A percentile compares a stretch with the other conserved stretches of the same genome.
Evolutionary conservation across 768 basidiomycete species (phyloP).

Genomic region (Russula ochroleuca): DNA sequence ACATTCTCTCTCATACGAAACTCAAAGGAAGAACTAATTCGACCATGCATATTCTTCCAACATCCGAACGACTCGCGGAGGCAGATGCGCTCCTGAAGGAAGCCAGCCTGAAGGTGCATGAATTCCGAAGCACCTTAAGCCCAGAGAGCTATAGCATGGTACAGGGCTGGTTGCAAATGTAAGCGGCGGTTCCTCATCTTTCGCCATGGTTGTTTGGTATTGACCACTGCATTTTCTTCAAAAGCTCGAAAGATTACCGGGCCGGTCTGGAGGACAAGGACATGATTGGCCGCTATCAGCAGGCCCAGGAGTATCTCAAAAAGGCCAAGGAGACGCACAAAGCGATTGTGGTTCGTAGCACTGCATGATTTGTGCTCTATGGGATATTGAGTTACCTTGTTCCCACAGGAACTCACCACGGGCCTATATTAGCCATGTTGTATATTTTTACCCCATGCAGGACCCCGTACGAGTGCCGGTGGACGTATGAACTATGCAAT

Average conservation of each 20-base stretch:
- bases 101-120: background rate
- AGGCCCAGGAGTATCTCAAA: slow-evolving; percentile 5
- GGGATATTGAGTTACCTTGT: background rate
- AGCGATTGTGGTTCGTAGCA: slow-evolving; percentile 2
- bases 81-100: background rate
- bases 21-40: background rate
- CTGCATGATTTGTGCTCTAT: background rate
- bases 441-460: background rate
- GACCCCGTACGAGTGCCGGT: background rate
- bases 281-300: background rate
- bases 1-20: background rate
- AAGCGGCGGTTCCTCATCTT: background rate
- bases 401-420: background rate
- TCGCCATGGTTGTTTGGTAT: background rate
- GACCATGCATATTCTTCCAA: background rate
- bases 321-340: slow-evolving; percentile 9
- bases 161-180: slow-evolving; percentile 5
- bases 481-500: background rate
- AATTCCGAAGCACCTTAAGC: background rate
- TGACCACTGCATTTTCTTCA: background rate
- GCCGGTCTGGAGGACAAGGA: slow-evolving; percentile 7
- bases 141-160: background rate
- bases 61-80: background rate
- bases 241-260: slow-evolving; percentile 1
- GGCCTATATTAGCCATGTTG: background rate